Conservation (phyloP, 2,329 filamentous ascomycete species). For the Exophiala mesophila region DNA sequence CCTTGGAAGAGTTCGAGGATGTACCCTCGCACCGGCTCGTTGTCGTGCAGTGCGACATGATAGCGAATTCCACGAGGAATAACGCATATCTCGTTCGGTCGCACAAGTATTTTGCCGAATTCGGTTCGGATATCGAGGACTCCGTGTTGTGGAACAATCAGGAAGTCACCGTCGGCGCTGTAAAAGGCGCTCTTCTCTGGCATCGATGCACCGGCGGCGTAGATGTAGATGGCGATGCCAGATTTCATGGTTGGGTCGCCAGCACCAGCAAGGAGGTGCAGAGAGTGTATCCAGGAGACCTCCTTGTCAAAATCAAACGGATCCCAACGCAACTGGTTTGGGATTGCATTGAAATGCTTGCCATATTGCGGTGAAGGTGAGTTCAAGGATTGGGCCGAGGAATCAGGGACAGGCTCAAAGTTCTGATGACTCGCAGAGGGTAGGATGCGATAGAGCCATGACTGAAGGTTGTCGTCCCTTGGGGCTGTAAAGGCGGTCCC, state of each 20-base stretch:
- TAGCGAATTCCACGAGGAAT: constrained; percentile 71
- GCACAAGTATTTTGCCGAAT: constrained; percentile 67
- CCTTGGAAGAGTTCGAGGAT: constrained; percentile 70
- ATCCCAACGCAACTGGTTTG: constrained; percentile 77
- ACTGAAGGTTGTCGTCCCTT: constrained; percentile 63
- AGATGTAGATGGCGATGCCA: constrained; percentile 75
- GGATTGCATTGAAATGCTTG: constrained; percentile 65
- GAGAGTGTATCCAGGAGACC: constrained; percentile 63
- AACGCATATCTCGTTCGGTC: constrained; percentile 72
- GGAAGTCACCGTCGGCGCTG: constrained; percentile 73
- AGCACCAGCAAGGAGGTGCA: constrained; percentile 70
- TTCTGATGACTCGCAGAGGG: constrained; percentile 58
- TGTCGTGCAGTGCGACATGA: constrained; percentile 60
- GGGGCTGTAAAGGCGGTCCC: constrained; percentile 69
- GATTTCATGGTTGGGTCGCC: constrained; percentile 75
- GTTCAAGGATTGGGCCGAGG: constrained; percentile 42
- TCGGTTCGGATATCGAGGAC: constrained; percentile 72
- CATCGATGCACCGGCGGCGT: constrained; percentile 76
- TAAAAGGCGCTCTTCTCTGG: constrained; percentile 69
- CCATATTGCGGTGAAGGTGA: constrained; percentile 48
- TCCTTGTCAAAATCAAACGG: constrained; percentile 66
- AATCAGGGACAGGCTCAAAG: constrained; percentile 42
- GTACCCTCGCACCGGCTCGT: constrained; percentile 63
- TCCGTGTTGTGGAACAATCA: constrained; percentile 72
- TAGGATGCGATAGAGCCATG: constrained; percentile 67